These are phyloP conservation scores for Aureobasidium pullulans DNA, from an alignment of 2,329 filamentous ascomycete genomes.

Conservation along the genomic window DNA sequence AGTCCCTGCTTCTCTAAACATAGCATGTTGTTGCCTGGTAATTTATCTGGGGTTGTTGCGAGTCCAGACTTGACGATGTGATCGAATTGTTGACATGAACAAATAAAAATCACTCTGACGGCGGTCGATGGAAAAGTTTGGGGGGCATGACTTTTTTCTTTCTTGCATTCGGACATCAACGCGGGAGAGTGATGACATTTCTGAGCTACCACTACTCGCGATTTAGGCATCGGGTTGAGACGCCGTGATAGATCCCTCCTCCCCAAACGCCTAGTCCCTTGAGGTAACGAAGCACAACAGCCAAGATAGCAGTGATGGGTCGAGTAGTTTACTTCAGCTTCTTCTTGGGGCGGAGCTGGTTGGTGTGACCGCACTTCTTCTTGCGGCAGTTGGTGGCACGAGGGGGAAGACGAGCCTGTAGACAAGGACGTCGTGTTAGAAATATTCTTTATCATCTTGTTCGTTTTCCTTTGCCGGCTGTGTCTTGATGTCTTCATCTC, in stretches of 20 bases:
- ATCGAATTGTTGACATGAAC: background rate
- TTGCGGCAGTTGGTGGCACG: slow-evolving; percentile 99
- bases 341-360: slow-evolving; percentile 99
- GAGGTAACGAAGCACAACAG: slow-evolving; percentile 22
- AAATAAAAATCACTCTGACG: background rate
- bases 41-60: background rate
- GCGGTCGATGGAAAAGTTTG: background rate
- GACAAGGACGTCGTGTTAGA: slow-evolving; percentile 23
- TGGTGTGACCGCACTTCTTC: slow-evolving; percentile 99
- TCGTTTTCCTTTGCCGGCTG: slow-evolving; percentile 25
- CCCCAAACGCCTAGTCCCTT: slow-evolving; percentile 24
- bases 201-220: slow-evolving; percentile 15
- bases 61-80: background rate
- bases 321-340: slow-evolving; percentile 83
- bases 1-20: no score
- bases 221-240: slow-evolving; percentile 12
- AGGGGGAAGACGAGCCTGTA: slow-evolving; percentile 73
- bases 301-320: slow-evolving; percentile 16
- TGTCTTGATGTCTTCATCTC: background rate
- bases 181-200: slow-evolving; percentile 16
- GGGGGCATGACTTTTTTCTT: slow-evolving; percentile 13
- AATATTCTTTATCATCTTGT: background rate
- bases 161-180: slow-evolving; percentile 12
- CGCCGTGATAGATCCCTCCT: slow-evolving; percentile 11
- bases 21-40: no score